A percentile compares a stretch with the other conserved stretches of the same genome.
These are phyloP conservation scores for Adansonia gregorii DNA, from an alignment of 441 rosid genomes.

Conservation along the genomic window DNA sequence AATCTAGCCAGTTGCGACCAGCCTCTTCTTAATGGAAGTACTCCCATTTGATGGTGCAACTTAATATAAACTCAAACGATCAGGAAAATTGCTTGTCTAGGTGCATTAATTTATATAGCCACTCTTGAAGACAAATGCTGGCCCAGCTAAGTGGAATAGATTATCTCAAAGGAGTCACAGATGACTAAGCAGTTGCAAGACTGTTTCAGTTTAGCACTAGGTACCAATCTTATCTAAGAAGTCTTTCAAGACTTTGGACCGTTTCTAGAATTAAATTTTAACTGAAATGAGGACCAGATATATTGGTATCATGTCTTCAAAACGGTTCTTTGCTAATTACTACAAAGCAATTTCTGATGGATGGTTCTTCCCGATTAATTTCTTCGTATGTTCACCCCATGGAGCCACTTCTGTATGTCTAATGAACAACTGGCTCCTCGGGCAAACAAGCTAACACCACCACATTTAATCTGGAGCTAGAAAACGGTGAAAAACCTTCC, in stretches of 20 bases:
- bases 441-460: too few species aligned
- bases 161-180: too few species aligned
- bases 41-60: slow-evolving; percentile 23
- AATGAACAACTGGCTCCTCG: too few species aligned
- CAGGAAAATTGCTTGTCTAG: not conserved
- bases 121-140: slow-evolving; percentile 16
- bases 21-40: slow-evolving; percentile 41
- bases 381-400: too few species aligned
- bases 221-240: not conserved
- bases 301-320: not conserved
- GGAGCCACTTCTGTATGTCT: too few species aligned
- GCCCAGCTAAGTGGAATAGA: slow-evolving; percentile 3
- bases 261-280: not conserved
- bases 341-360: not conserved
- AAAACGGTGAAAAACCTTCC: too few species aligned
- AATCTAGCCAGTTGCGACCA: slow-evolving; percentile 10
- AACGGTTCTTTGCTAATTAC: not conserved
- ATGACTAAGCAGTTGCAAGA: slow-evolving; percentile 4
- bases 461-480: too few species aligned
- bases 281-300: not conserved
- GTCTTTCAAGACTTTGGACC: not conserved
- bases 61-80: slow-evolving; percentile 10
- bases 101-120: slow-evolving; percentile 23
- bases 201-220: not conserved
- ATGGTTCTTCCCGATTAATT: not conserved